These are phyloP conservation scores for Athelia sp. DNA, from an alignment of 1,284 basidiomycete genomes.

Conservation along the genomic window DNA sequence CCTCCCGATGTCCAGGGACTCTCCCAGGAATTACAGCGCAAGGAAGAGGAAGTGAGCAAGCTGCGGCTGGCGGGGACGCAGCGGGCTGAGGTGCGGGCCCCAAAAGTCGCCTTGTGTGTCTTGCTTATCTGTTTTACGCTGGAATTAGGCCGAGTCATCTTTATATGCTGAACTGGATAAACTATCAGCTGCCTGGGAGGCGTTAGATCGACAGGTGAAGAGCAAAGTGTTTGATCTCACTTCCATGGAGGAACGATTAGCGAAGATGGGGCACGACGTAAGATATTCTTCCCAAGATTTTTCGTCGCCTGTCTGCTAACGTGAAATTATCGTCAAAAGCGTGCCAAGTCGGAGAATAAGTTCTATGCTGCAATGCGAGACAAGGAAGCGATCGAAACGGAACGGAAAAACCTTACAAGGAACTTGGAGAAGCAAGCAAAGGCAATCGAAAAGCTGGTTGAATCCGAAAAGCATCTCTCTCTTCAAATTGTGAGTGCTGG, in stretches of 20 bases:
- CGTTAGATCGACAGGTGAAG: conserved; percentile 78
- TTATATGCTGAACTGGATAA: conserved; percentile 86
- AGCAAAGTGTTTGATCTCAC: conserved; percentile 83
- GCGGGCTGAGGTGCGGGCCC: conserved; percentile 39
- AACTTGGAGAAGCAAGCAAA: conserved; percentile 77
- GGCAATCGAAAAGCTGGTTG: conserved; percentile 66
- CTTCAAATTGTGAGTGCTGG: conserved; percentile 49
- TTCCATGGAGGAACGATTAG: conserved; percentile 72
- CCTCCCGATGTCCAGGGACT: conserved; percentile 48
- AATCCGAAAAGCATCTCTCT: conserved; percentile 57
- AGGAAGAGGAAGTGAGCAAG: conserved; percentile 57
- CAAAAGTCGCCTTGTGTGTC: background rate
- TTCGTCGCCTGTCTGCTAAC: background rate
- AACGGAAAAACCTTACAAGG: conserved; percentile 65
- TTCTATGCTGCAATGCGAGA: conserved; percentile 89
- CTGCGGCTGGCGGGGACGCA: conserved; percentile 54
- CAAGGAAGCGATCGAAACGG: conserved; percentile 79
- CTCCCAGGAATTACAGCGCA: conserved; percentile 50
- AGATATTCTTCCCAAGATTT: conserved; percentile 12
- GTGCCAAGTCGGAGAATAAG: conserved; percentile 94
- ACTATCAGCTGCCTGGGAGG: conserved; percentile 84
- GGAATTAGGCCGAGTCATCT: conserved; percentile 61
- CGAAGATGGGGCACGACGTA: conserved; percentile 63
- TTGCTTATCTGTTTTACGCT: conserved; percentile 1
- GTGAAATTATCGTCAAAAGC: conserved; percentile 36